Conservation (phyloP, 129 eudicot species). For the Cynara cardunculus region DNA sequence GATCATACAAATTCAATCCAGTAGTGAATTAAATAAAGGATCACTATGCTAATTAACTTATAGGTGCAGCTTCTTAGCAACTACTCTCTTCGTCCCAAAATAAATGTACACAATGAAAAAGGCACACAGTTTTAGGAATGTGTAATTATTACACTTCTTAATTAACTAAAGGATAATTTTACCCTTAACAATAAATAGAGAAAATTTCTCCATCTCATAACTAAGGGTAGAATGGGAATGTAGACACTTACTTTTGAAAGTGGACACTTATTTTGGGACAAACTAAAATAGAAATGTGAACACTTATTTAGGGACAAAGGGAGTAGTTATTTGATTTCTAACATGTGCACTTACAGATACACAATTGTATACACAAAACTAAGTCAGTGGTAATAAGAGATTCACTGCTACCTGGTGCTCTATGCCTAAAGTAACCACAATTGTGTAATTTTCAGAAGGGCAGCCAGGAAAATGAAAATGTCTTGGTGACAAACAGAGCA, state of each 20-base stretch:
- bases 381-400: no score
- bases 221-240: background rate
- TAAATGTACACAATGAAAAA: background rate
- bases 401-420: no score
- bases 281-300: background rate
- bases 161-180: background rate
- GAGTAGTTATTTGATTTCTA: background rate
- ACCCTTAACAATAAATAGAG: background rate
- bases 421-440: no score
- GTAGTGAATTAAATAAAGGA: background rate
- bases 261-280: background rate
- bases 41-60: background rate
- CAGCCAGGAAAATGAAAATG: no score
- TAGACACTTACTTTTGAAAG: background rate
- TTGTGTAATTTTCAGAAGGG: no score
- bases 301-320: background rate
- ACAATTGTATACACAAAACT: no score
- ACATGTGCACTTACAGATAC: no score
- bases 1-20: constrained; percentile 18
- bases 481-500: no score
- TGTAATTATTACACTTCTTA: background rate
- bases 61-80: no score
- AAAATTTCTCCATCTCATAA: background rate
- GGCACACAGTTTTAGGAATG: background rate
- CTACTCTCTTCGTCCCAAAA: no score